Conservation (phyloP, 768 basidiomycete species). For the Phallus indusiatus region DNA sequence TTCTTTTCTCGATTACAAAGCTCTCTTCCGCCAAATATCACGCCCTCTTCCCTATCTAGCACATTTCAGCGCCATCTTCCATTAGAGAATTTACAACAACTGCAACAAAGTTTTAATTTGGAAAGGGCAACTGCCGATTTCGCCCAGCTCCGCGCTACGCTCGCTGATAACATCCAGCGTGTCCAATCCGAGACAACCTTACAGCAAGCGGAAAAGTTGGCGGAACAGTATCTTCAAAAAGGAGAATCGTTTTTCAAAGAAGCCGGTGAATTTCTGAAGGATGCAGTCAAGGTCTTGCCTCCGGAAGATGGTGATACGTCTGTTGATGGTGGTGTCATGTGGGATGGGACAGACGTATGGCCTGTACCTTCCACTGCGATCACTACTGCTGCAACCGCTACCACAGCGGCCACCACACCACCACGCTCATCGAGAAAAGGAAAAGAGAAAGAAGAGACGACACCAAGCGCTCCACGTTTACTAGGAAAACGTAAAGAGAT, state of each 20-base stretch:
- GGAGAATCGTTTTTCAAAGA: slow-evolving; percentile 56
- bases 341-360: slow-evolving; percentile 89
- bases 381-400: slow-evolving; percentile 15
- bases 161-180: slow-evolving; percentile 58
- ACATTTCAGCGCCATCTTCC: slow-evolving; percentile 61
- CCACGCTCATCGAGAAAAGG: slow-evolving; percentile 21
- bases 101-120: slow-evolving; percentile 46
- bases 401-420: no score
- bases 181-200: slow-evolving; percentile 67
- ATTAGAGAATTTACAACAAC: slow-evolving; percentile 28
- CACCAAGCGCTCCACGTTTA: slow-evolving; percentile 35
- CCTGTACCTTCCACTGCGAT: slow-evolving; percentile 46
- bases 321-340: slow-evolving; percentile 39
- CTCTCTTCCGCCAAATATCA: slow-evolving; percentile 63
- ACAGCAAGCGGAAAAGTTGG: slow-evolving; percentile 40
- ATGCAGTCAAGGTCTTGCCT: slow-evolving; percentile 89
- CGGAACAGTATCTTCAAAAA: slow-evolving; percentile 78
- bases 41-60: slow-evolving; percentile 27
- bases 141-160: slow-evolving; percentile 52
- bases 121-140: slow-evolving; percentile 43
- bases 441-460: slow-evolving; percentile 26
- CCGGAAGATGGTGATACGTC: slow-evolving; percentile 44
- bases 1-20: slow-evolving; percentile 65
- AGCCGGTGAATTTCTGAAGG: slow-evolving; percentile 56
- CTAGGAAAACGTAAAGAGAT: slow-evolving; percentile 71